Evolutionary conservation across 768 basidiomycete species (phyloP).

Genomic region (Boletus patriciae): DNA sequence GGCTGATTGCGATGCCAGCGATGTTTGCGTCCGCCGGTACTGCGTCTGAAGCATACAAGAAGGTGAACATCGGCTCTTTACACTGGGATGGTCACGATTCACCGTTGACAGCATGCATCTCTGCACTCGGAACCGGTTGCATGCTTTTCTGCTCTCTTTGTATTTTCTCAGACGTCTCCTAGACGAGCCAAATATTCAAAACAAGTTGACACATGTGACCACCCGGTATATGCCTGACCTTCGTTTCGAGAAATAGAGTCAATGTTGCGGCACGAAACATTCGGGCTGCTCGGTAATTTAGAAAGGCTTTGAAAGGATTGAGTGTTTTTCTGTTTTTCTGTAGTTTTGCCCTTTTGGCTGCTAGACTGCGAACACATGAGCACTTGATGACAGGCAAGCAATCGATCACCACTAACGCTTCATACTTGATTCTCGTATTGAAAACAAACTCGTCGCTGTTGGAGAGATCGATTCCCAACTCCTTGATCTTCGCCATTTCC

Average conservation of each 20-base stretch:
- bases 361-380: background rate
- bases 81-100: background rate
- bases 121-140: background rate
- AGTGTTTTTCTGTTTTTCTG: background rate
- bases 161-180: background rate
- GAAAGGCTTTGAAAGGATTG: background rate
- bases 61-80: too few relatives aligned
- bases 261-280: background rate
- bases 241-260: background rate
- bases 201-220: too few relatives aligned
- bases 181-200: too few relatives aligned
- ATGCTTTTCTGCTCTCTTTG: background rate
- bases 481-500: background rate
- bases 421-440: background rate
- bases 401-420: background rate
- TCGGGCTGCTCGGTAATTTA: slow-evolving; percentile 1
- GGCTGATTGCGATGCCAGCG: background rate
- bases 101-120: background rate
- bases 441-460: background rate
- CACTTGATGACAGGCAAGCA: background rate
- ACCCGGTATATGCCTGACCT: background rate
- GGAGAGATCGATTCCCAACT: background rate
- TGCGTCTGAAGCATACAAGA: background rate
- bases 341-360: background rate
- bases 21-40: background rate